Evolutionary conservation across 768 basidiomycete genomes (phyloP), one percentile per base, ranked within the genome.

Genomic region (Mycena belliarum): DNA sequence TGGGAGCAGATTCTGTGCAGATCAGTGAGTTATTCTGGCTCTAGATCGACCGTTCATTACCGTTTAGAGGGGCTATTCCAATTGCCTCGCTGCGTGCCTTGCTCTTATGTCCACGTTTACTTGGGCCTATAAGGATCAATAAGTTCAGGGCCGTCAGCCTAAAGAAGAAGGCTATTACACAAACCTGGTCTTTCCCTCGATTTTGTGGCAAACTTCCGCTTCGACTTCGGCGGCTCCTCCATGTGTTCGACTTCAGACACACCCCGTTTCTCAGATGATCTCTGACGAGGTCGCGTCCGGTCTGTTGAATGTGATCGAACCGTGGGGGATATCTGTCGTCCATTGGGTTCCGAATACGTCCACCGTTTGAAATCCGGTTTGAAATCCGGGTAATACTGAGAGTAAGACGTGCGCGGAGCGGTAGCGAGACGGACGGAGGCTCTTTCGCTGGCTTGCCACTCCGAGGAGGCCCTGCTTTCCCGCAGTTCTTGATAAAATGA

Each of bases 81-180:
- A 84, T 86, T 24, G 85, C 84, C 55, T 90, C 88, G 60, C 72
- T 85, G 56, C 88, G 86, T 72, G 88, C 90, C 76, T 86, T 89
- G 50, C 84, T 75, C 60, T 80, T 87, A 64, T 85, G 86, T 41
- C 86, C 88, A 63, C 87, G 84, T 72, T 84, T 85, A 43, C 85
- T 82, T 43, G 81, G 57, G 51, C 68, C 76, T 76, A 65, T 50
- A 42, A 50, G 26, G 55, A 57, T 45, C 46, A 33, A 42, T 60
- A 44, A 47, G 47, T 28, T 44, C 11, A 44, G 25, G 46, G 44
- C 63, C 47, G 51, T 37, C 20, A 28, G 48, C 29, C 33, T 54
- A 48, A 26, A 52, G 50, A 51, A 32, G 12, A 11, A 16, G 29
- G 46, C 38, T 40, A 28, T 40, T 47, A 25, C 26, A 41, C 52